Base-by-base conservation (phyloP, 108 stramenopile species). In the Cyclotella baltica region DNA sequence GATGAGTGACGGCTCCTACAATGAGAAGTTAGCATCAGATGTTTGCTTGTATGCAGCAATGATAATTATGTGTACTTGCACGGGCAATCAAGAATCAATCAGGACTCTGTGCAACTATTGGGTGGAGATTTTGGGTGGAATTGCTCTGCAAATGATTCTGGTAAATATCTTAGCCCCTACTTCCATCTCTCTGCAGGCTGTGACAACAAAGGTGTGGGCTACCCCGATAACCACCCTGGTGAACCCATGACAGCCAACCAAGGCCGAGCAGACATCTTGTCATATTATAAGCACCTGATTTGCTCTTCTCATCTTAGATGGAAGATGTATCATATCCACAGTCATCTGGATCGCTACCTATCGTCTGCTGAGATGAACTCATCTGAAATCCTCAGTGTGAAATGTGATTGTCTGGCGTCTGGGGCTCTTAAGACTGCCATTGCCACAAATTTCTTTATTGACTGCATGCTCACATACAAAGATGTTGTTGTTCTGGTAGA, bases 281-380 rank as follows among this genome's bases (percentile, higher is more conserved):
- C 28, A 28, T 58, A 58, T 18, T 58, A 58, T 18, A 4, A 58
- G 57, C 4, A 6, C 57, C 29, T 58, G 5, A 28, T 58, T 31
- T 28, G 30, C 4, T 5, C 4, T 58, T 9, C 4, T 5, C 57
- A 23, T 5, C 6, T 30, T 18, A 4, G 18, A 10, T 58, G 29
- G 6, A 58, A 58, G 57, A 58, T 58, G 30, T 58, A 58, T 28
- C 57, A 30, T 19, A 28, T 58, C 10, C 57, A 58, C 57, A 28
- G 57, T 4, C 57, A 58, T 31, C 57, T 58, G 25, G 57, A 58
- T 30, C 27, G 16, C 6, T 58, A 58, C 29, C 57, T 58, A 18
- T 29, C 29, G 9, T 30, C 4, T 31, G 30, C 27, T 4, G 29
- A 58, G 29, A 58, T 58, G 57, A 58, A 5, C 5, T 28, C 57